A percentile compares a stretch with the other conserved stretches of the same genome.
Evolutionary conservation across 1,284 basidiomycete genomes (phyloP).

Genomic region (Fomitiporia mediterranea): DNA sequence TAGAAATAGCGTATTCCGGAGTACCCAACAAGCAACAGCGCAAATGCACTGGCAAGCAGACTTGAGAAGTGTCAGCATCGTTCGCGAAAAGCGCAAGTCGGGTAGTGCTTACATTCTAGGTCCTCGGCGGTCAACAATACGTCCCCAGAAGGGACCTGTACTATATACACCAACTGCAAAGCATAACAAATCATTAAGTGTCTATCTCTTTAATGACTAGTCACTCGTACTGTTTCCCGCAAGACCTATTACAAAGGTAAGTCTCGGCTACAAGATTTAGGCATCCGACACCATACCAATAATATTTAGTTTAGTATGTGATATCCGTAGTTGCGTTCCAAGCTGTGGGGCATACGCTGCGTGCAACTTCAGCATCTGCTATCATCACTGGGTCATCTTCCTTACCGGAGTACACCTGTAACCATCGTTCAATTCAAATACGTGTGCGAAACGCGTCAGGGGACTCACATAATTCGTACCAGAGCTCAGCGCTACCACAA

Average conservation of each 20-base stretch:
- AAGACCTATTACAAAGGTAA: slow-evolving; percentile 30
- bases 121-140: slow-evolving; percentile 59
- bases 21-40: slow-evolving; percentile 59
- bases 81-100: slow-evolving; percentile 23
- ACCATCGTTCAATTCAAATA: neutral
- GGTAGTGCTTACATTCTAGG: slow-evolving; percentile 48
- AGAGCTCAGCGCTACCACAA: slow-evolving; percentile 55
- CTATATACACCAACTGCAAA: slow-evolving; percentile 53
- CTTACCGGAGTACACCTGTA: slow-evolving; percentile 48
- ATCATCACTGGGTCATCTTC: slow-evolving; percentile 9
- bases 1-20: slow-evolving; percentile 61
- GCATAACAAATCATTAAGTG: neutral
- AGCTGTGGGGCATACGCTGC: slow-evolving; percentile 80
- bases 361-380: slow-evolving; percentile 11
- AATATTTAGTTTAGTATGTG: slow-evolving; percentile 73
- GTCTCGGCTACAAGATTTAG: neutral
- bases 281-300: slow-evolving; percentile 40
- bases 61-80: slow-evolving; percentile 21
- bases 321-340: slow-evolving; percentile 60
- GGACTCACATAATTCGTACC: slow-evolving; percentile 68
- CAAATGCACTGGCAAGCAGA: slow-evolving; percentile 36
- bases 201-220: neutral
- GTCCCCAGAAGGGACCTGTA: slow-evolving; percentile 64
- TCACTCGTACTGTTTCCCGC: slow-evolving; percentile 54
- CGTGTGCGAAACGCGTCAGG: neutral